Percentiles rank a stretch among this genome's conserved stretches.
Conservation (phyloP, 2,329 filamentous ascomycete species). For the Pyrenophora teres region DNA sequence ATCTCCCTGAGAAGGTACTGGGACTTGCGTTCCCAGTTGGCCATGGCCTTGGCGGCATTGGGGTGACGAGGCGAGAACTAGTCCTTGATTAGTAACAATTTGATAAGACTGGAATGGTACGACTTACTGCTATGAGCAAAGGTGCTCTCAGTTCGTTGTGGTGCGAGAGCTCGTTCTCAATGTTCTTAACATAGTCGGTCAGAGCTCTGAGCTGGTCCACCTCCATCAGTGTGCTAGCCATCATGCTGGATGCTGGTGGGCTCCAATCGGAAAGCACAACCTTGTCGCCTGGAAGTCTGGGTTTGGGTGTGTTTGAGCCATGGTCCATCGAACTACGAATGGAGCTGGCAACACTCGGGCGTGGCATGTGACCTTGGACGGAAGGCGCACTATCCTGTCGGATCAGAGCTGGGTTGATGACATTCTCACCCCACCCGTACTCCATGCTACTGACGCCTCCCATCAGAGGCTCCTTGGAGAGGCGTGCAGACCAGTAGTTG, state of each 20-base stretch:
- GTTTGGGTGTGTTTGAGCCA: slow-evolving; percentile 60
- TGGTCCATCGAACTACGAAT: slow-evolving; percentile 64
- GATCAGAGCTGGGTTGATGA: slow-evolving; percentile 66
- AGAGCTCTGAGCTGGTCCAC: slow-evolving; percentile 79
- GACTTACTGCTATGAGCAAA: slow-evolving; percentile 77
- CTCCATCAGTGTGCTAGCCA: slow-evolving; percentile 77
- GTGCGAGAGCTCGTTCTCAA: slow-evolving; percentile 81
- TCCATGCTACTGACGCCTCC: slow-evolving; percentile 96
- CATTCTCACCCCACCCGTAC: slow-evolving; percentile 90
- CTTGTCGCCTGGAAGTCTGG: slow-evolving; percentile 81
- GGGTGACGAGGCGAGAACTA: slow-evolving; percentile 80
- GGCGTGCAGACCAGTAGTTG: slow-evolving; percentile 95
- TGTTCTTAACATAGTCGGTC: slow-evolving; percentile 76
- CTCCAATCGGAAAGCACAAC: slow-evolving; percentile 85
- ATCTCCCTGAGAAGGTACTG: slow-evolving; percentile 90
- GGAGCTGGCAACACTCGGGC: slow-evolving; percentile 64
- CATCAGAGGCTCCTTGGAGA: slow-evolving; percentile 90
- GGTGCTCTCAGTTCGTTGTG: slow-evolving; percentile 88
- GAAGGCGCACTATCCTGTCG: slow-evolving; percentile 45
- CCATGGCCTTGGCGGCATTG: slow-evolving; percentile 83
- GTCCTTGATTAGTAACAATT: slow-evolving; percentile 17
- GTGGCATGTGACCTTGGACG: slow-evolving; percentile 44
- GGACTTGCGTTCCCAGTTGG: slow-evolving; percentile 97
- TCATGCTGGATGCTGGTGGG: slow-evolving; percentile 87
- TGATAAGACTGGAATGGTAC: not conserved